Percentiles rank a stretch among this genome's conserved stretches.
Evolutionary conservation across 495 filamentous ascomycete species (phyloP).

Genomic region (Tuber microsphaerosporum): DNA sequence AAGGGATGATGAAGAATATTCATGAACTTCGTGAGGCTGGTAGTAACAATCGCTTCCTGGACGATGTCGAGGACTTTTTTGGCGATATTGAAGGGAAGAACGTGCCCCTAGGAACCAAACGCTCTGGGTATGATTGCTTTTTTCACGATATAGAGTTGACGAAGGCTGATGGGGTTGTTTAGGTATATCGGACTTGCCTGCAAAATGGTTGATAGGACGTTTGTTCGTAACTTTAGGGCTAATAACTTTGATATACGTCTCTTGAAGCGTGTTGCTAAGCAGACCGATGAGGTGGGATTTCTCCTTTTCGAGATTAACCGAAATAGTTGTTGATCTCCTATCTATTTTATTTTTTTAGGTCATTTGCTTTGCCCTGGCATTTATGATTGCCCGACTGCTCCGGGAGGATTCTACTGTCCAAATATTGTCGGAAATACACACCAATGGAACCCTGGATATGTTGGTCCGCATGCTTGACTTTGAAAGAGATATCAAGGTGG

Average conservation of each 20-base stretch:
- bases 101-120: conserved; percentile 25
- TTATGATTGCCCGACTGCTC: conserved; percentile 53
- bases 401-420: conserved; percentile 48
- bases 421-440: conserved; percentile 49
- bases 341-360: conserved; percentile 39
- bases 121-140: conserved; percentile 32
- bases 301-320: background rate
- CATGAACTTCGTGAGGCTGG: conserved; percentile 86
- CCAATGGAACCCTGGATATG: conserved; percentile 48
- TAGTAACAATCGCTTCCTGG: conserved; percentile 69
- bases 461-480: conserved; percentile 51
- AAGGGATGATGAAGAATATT: conserved; percentile 64
- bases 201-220: conserved; percentile 61
- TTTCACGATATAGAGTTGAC: background rate
- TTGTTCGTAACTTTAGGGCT: conserved; percentile 65
- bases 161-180: conserved; percentile 6
- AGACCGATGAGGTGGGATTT: conserved; percentile 46
- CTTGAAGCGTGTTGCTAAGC: conserved; percentile 50
- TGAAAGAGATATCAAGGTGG: conserved; percentile 48
- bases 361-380: conserved; percentile 53
- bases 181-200: conserved; percentile 61
- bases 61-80: conserved; percentile 72
- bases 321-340: background rate
- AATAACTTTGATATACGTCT: conserved; percentile 64
- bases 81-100: conserved; percentile 59